Percentiles rank a stretch among this genome's conserved stretches.
Evolutionary conservation across 495 filamentous ascomycete genomes (phyloP).

Genomic region (Penicillium silybi): DNA sequence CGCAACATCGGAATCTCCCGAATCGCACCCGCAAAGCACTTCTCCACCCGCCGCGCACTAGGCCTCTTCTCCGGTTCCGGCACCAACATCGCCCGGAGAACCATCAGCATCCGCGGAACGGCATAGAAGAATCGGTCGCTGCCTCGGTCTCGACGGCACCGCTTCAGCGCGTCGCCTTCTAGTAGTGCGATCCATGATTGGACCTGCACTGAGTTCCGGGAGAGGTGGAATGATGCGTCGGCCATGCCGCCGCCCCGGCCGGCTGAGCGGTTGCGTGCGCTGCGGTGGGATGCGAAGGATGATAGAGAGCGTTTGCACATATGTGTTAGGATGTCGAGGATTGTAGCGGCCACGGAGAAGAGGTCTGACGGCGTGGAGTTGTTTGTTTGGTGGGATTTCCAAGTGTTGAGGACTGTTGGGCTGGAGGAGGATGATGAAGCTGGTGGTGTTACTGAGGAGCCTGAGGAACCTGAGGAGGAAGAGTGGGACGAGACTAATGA

Average conservation of each 20-base stretch:
- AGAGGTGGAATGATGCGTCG: constrained; percentile 74
- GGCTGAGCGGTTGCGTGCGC: constrained; percentile 61
- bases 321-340: constrained; percentile 73
- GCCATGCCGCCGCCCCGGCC: constrained; percentile 66
- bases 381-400: constrained; percentile 34
- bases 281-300: constrained; percentile 70
- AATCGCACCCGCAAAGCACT: constrained; percentile 17
- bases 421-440: constrained; percentile 1
- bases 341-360: constrained; percentile 43
- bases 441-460: background rate
- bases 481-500: constrained; percentile 29
- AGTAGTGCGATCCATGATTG: constrained; percentile 72
- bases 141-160: constrained; percentile 22
- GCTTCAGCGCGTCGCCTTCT: constrained; percentile 61
- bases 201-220: constrained; percentile 68
- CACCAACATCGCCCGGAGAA: constrained; percentile 44
- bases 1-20: constrained; percentile 3
- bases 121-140: constrained; percentile 48
- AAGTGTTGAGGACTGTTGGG: constrained; percentile 37
- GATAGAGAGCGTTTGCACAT: constrained; percentile 68
- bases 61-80: constrained; percentile 36
- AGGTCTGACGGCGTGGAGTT: constrained; percentile 33
- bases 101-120: constrained; percentile 36
- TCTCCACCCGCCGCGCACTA: constrained; percentile 29
- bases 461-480: constrained; percentile 13